Conservation (phyloP, 1,284 basidiomycete species). For the Ceratobasidium sp. region DNA sequence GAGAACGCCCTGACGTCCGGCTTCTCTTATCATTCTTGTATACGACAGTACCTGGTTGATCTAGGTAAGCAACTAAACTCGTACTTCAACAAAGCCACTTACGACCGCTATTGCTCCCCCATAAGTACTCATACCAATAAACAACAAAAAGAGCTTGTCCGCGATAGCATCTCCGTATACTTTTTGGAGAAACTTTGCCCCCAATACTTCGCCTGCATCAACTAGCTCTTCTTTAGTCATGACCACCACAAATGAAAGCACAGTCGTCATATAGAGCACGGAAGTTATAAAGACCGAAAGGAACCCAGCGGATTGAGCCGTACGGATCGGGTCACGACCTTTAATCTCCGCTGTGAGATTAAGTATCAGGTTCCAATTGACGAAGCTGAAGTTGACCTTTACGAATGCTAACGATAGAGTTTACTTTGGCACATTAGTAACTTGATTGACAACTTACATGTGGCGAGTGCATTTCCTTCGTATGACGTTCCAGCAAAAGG, state of each 20-base stretch:
- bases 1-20: conserved; percentile 51
- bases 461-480: conserved; percentile 54
- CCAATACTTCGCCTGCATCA: conserved; percentile 58
- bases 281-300: conserved; percentile 47
- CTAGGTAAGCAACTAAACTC: conserved; percentile 42
- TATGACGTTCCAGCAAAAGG: conserved; percentile 60
- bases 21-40: conserved; percentile 53
- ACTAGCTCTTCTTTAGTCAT: conserved; percentile 57
- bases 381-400: conserved; percentile 65
- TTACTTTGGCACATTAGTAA: background rate
- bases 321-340: conserved; percentile 57
- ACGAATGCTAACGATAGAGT: conserved; percentile 66
- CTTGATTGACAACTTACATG: background rate
- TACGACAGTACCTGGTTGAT: conserved; percentile 46
- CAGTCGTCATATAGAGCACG: background rate
- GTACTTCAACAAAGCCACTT: conserved; percentile 43
- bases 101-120: conserved; percentile 50
- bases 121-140: conserved; percentile 49
- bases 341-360: conserved; percentile 63
- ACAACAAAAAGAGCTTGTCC: conserved; percentile 48
- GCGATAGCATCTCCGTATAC: conserved; percentile 58
- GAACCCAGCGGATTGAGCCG: conserved; percentile 63
- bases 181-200: conserved; percentile 61
- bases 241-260: conserved; percentile 49
- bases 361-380: conserved; percentile 62